Evolutionary conservation across 73 alveolate genomes (phyloP).

Genomic region (Paramecium sexaurelia): DNA sequence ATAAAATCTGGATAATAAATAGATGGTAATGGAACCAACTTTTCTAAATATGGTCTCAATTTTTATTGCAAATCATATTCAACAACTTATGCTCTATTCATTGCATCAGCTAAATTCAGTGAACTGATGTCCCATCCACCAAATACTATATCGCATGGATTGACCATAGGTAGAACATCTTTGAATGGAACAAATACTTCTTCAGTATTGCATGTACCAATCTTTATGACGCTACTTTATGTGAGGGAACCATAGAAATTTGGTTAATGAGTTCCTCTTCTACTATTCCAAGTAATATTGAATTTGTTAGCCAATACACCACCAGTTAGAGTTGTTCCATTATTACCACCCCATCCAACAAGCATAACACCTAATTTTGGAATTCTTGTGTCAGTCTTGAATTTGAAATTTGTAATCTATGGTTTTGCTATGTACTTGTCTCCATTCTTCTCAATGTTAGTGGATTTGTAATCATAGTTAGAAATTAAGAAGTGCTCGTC

Average conservation of each 20-base stretch:
- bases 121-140: slow-evolving; percentile 96
- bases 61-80: slow-evolving; percentile 66
- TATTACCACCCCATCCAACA: slow-evolving; percentile 97
- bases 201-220: slow-evolving; percentile 74
- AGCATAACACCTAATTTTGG: slow-evolving; percentile 95
- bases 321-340: slow-evolving; percentile 94
- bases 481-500: slow-evolving; percentile 60
- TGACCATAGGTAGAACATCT: slow-evolving; percentile 90
- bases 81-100: slow-evolving; percentile 90
- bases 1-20: slow-evolving; percentile 87
- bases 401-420: slow-evolving; percentile 21
- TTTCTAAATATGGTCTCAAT: slow-evolving; percentile 68
- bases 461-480: slow-evolving; percentile 64
- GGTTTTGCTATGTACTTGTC: slow-evolving; percentile 68
- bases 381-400: slow-evolving; percentile 83
- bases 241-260: slow-evolving; percentile 94
- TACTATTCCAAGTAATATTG: slow-evolving; percentile 88
- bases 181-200: slow-evolving; percentile 90
- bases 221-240: slow-evolving; percentile 85
- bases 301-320: slow-evolving; percentile 88
- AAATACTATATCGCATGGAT: slow-evolving; percentile 89
- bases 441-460: slow-evolving; percentile 56
- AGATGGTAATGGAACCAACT: slow-evolving; percentile 85
- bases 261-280: slow-evolving; percentile 86
- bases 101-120: slow-evolving; percentile 88